These are phyloP conservation scores for Fusarium falciforme DNA, from an alignment of 2,329 filamentous ascomycete genomes.

Conservation along the genomic window DNA sequence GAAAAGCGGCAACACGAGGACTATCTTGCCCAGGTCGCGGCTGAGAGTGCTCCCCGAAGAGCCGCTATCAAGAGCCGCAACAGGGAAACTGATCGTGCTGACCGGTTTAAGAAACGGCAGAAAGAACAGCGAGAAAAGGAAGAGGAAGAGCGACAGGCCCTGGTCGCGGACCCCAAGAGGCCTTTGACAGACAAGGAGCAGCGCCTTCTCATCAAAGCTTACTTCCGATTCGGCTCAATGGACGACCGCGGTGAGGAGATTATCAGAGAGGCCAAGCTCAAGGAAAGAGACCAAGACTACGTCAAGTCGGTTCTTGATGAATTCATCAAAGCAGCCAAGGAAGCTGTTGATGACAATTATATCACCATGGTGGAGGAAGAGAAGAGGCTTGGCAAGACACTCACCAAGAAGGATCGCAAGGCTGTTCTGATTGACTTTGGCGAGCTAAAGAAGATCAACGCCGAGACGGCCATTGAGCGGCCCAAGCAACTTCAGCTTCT, in stretches of 20 bases:
- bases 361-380: slow-evolving; percentile 83
- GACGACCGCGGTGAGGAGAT: slow-evolving; percentile 90
- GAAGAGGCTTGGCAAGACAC: slow-evolving; percentile 80
- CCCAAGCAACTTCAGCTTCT: slow-evolving; percentile 90
- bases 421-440: slow-evolving; percentile 95
- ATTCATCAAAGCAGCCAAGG: slow-evolving; percentile 69
- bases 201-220: slow-evolving; percentile 89
- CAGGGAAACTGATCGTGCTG: slow-evolving; percentile 71
- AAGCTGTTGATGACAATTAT: slow-evolving; percentile 74
- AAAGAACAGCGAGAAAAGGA: slow-evolving; percentile 74
- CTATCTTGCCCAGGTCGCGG: slow-evolving; percentile 83
- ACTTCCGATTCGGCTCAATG: slow-evolving; percentile 90
- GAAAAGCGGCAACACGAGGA: slow-evolving; percentile 85
- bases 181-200: slow-evolving; percentile 93
- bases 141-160: slow-evolving; percentile 75
- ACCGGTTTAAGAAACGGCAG: slow-evolving; percentile 75
- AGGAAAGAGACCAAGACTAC: slow-evolving; percentile 83
- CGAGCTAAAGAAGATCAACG: slow-evolving; percentile 94
- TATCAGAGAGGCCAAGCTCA: slow-evolving; percentile 85
- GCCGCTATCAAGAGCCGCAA: slow-evolving; percentile 70
- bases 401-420: slow-evolving; percentile 98
- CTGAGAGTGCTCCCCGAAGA: slow-evolving; percentile 85
- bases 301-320: slow-evolving; percentile 81
- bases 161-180: slow-evolving; percentile 85
- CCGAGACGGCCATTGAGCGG: slow-evolving; percentile 92